Conservation (phyloP, 2,329 filamentous ascomycete genomes). For the Penicillium oxalicum region DNA sequence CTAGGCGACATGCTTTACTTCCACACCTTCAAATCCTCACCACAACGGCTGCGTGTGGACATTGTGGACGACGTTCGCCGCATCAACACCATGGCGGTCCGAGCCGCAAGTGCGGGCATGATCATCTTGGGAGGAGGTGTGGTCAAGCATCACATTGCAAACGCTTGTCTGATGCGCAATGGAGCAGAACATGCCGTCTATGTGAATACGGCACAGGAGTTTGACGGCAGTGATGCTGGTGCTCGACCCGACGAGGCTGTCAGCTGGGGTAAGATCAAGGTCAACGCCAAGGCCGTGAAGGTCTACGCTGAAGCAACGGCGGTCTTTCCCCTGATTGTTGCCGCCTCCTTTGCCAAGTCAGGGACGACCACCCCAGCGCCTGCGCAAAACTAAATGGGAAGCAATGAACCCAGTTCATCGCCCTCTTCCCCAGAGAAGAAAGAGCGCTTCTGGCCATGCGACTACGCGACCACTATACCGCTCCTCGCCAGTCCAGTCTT, state of each 20-base stretch:
- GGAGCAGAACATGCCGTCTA: constrained; percentile 95
- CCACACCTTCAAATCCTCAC: constrained; percentile 87
- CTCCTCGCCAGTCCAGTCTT: too few species aligned
- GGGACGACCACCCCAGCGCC: constrained; percentile 1
- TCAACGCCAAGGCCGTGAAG: constrained; percentile 82
- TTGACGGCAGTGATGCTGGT: constrained; percentile 93
- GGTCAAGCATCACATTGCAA: constrained; percentile 98
- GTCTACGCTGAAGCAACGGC: constrained; percentile 63
- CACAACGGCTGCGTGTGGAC: constrained; percentile 74
- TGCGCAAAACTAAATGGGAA: constrained; percentile 1
- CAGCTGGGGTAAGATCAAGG: constrained; percentile 97
- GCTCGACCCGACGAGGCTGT: constrained; percentile 93
- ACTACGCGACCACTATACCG: too few species aligned
- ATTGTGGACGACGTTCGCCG: constrained; percentile 89
- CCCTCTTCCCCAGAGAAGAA: too few species aligned
- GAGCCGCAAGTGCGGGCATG: constrained; percentile 85
- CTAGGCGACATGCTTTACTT: constrained; percentile 98
- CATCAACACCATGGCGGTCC: constrained; percentile 86
- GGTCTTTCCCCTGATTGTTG: constrained; percentile 62
- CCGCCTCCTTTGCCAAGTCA: constrained; percentile 56
- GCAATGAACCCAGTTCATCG: neutral
- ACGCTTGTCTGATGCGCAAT: constrained; percentile 95
- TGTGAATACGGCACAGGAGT: constrained; percentile 95
- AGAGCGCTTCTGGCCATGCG: too few species aligned
- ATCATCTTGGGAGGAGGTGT: constrained; percentile 90